Percentiles rank a stretch among this genome's conserved stretches.
phyloP scores from a whole-genome alignment of 1,284 basidiomycete species.

The Heterobasidion irregulare region DNA sequence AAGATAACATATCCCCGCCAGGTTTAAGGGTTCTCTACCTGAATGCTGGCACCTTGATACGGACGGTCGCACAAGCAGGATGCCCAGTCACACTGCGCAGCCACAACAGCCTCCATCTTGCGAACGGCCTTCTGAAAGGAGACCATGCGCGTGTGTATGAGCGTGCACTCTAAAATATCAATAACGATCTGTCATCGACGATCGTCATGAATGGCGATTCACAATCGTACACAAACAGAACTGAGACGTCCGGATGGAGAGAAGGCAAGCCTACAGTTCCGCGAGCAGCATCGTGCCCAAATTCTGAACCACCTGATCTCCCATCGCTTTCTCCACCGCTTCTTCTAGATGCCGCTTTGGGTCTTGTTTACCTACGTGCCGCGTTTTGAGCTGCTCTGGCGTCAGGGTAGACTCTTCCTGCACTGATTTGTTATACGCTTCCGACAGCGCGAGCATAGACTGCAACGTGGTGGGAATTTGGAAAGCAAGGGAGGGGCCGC shows the following conservation, averaged over 20 bases:
- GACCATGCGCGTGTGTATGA: too few species aligned
- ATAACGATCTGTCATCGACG: too few species aligned
- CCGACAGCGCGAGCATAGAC: conserved; percentile 89
- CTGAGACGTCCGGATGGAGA: background rate
- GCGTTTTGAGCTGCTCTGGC: conserved; percentile 85
- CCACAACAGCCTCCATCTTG: too few species aligned
- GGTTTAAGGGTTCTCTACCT: too few species aligned
- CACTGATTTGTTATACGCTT: conserved; percentile 92
- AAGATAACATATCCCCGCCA: too few species aligned
- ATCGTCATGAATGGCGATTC: background rate
- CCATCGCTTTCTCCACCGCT: conserved; percentile 95
- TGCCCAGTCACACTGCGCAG: too few species aligned
- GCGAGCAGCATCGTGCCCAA: conserved; percentile 87
- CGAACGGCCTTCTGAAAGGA: too few species aligned
- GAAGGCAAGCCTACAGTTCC: conserved; percentile 47
- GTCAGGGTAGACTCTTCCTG: conserved; percentile 93
- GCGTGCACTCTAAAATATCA: too few species aligned
- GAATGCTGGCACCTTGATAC: too few species aligned
- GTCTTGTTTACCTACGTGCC: conserved; percentile 97
- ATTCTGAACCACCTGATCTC: conserved; percentile 91
- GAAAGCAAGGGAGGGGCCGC: background rate
- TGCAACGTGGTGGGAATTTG: conserved; percentile 22
- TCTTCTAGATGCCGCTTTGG: conserved; percentile 96
- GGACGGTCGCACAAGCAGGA: too few species aligned
- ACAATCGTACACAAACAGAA: background rate